These are phyloP conservation scores for Trametes versicolor DNA, from an alignment of 1,284 basidiomycete genomes.

Conservation along the genomic window DNA sequence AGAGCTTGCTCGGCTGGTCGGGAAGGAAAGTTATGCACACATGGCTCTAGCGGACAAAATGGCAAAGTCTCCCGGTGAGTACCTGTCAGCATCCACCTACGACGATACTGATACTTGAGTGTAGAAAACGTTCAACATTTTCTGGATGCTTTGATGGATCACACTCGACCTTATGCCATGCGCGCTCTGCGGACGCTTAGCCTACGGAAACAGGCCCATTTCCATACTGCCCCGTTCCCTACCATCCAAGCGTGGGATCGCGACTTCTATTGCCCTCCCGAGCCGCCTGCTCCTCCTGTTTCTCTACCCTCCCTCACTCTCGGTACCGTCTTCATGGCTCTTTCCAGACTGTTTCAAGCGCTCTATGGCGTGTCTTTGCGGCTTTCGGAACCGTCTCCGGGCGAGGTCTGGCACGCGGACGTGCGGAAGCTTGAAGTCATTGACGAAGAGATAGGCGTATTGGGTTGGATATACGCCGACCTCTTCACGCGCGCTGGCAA, in stretches of 20 bases:
- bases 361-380: conserved; percentile 91
- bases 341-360: conserved; percentile 85
- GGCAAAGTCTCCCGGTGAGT: conserved; percentile 86
- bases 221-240: conserved; percentile 63
- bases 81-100: not conserved
- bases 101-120: not conserved
- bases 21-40: conserved; percentile 84
- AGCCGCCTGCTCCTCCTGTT: conserved; percentile 75
- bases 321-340: conserved; percentile 87
- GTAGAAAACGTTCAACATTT: conserved; percentile 89
- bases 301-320: conserved; percentile 79
- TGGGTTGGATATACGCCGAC: conserved; percentile 97
- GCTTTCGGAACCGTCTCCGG: conserved; percentile 70
- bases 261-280: conserved; percentile 88
- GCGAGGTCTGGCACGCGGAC: conserved; percentile 90
- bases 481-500: conserved; percentile 90
- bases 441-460: conserved; percentile 84
- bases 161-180: conserved; percentile 80
- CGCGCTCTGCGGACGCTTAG: conserved; percentile 79
- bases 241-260: conserved; percentile 92
- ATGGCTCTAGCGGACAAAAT: conserved; percentile 93
- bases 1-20: conserved; percentile 84
- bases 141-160: conserved; percentile 79
- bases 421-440: conserved; percentile 95
- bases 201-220: conserved; percentile 77